Conservation (phyloP, 345 rosid species). For the Odontarrhena argentea region DNA sequence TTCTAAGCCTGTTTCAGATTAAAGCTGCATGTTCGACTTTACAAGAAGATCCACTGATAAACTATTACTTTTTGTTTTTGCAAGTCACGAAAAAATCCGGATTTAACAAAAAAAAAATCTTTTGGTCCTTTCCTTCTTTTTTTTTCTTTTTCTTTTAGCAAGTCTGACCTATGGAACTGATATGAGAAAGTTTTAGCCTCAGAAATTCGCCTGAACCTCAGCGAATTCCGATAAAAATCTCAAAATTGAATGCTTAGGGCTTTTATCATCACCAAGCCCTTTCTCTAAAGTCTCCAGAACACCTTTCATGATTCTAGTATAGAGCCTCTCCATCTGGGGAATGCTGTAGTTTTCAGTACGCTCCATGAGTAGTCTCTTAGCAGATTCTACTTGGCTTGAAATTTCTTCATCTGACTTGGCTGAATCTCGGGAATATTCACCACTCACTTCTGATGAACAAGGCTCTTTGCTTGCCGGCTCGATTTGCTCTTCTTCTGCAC, state of each 20-base stretch:
- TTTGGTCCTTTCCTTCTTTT: slow-evolving; percentile 28
- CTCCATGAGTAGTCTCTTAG: slow-evolving; percentile 55
- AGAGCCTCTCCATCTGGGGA: slow-evolving; percentile 89
- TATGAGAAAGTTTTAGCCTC: slow-evolving; percentile 38
- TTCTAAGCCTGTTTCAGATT: neutral
- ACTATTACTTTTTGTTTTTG: slow-evolving; percentile 25
- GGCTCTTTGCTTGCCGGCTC: slow-evolving; percentile 24
- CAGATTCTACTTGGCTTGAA: slow-evolving; percentile 45
- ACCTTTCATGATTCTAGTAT: slow-evolving; percentile 72
- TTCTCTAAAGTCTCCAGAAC: slow-evolving; percentile 57
- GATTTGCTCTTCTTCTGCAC: slow-evolving; percentile 37
- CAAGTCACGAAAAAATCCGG: slow-evolving; percentile 8
- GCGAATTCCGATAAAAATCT: slow-evolving; percentile 75
- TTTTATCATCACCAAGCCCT: slow-evolving; percentile 46
- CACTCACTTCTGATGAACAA: slow-evolving; percentile 18
- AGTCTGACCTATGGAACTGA: slow-evolving; percentile 31
- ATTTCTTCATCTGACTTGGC: slow-evolving; percentile 50
- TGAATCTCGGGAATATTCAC: slow-evolving; percentile 37
- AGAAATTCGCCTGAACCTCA: slow-evolving; percentile 72
- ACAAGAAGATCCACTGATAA: slow-evolving; percentile 24
- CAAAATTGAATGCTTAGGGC: slow-evolving; percentile 75
- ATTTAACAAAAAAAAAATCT: neutral
- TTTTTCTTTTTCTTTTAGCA: slow-evolving; percentile 13
- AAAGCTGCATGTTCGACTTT: slow-evolving; percentile 29
- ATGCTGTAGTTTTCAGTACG: slow-evolving; percentile 62